These are phyloP conservation scores for Lippia alba DNA, from an alignment of 305 asterid species.

Conservation along the genomic window DNA sequence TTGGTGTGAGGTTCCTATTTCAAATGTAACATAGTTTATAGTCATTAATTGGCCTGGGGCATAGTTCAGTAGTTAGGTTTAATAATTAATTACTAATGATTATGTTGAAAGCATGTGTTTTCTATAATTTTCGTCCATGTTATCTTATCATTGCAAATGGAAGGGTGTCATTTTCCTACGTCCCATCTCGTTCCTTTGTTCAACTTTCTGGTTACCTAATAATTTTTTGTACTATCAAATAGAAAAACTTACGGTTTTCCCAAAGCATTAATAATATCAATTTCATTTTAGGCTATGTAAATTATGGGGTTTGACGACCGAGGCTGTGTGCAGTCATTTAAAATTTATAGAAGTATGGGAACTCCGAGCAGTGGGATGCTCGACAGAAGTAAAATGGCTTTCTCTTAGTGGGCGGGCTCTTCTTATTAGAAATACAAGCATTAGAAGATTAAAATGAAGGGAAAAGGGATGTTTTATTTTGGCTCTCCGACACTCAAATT, in stretches of 20 bases:
- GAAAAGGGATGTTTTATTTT: too few species aligned
- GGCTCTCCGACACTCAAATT: too few species aligned
- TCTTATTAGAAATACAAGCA: too few species aligned
- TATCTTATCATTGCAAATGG: constrained; percentile 36
- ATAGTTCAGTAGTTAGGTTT: constrained; percentile 34
- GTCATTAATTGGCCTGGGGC: constrained; percentile 26
- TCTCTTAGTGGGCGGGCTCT: too few species aligned
- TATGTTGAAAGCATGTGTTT: constrained; percentile 33
- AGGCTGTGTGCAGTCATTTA: too few species aligned
- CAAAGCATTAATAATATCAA: too few species aligned
- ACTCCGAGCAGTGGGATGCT: too few species aligned
- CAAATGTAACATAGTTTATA: constrained; percentile 12
- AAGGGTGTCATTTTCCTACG: constrained; percentile 43
- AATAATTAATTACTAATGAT: constrained; percentile 33
- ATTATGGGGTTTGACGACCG: too few species aligned
- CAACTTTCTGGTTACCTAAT: constrained; percentile 52
- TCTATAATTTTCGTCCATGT: constrained; percentile 35
- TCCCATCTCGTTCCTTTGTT: constrained; percentile 43
- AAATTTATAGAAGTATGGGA: too few species aligned
- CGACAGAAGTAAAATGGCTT: too few species aligned
- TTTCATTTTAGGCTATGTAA: too few species aligned
- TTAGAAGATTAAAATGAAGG: too few species aligned
- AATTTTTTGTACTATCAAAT: constrained; percentile 28
- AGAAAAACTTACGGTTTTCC: constrained; percentile 6
- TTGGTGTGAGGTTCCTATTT: not conserved